Base-by-base conservation (phyloP, 1,284 basidiomycete genomes). In the Flammula alnicola region DNA sequence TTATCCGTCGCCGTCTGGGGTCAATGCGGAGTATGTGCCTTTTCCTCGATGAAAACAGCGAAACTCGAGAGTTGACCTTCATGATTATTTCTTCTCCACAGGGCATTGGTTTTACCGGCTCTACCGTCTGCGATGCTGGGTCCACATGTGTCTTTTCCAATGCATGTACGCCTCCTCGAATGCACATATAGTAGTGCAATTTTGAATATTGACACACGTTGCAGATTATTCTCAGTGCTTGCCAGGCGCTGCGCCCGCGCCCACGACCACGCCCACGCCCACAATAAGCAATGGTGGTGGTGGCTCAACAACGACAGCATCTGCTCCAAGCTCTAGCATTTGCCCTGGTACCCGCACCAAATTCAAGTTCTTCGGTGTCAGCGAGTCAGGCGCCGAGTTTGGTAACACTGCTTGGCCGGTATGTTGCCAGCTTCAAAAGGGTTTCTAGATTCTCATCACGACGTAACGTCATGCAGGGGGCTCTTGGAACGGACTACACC, bases 281-380 rank as follows among this genome's bases (percentile, higher is more conserved):
- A 42, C 47, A n/a, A 43, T 25, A 16, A 35, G 30, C 5, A 39
- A 58, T 57, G 25, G 19, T n/a, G 27, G 32, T 27, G 25, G 47
- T n/a, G 54, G 60, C 2, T 35, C 56, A 5, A 40, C 56, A n/a
- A 55, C 62, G 7, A 57, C 65, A 17, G 66, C 64, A 23, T 54
- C 65, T n/a, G 45, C 65, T n/a, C 57, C 62, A 8, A 59, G 63
- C 25, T 57, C 46, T 29, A 58, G 64, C 20, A 52, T 60, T 32
- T 76, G 74, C 63, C 57, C 74, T 8, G 69, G 70, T 23, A 59
- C 68, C 10, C 64, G 63, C 57, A 81, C 78, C 38, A 83, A 83
- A 65, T 84, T 86, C 76, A 71, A 74, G 58, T 81, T 70, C 69
- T 82, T 83, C 56, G 83, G 83, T 65, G 82, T 84, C 25, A 84